Percentiles rank a stretch among this genome's conserved stretches.
Conservation (phyloP, 441 rosid genomes). For the Aquilaria agallochum region DNA sequence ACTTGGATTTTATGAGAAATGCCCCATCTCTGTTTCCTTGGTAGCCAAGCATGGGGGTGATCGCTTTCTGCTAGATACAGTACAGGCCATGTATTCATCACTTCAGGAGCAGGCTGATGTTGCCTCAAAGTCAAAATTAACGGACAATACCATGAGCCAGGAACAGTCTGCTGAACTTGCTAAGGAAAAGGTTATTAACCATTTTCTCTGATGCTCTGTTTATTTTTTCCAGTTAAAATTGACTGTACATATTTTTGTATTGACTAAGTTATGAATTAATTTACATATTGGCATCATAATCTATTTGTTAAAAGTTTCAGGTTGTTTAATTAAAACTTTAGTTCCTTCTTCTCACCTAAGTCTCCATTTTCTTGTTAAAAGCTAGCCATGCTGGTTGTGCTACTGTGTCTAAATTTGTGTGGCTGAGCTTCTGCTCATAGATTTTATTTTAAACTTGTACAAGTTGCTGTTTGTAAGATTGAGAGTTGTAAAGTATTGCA, state of each 20-base stretch:
- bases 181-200: conserved; percentile 74
- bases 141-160: conserved; percentile 33
- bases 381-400: not conserved
- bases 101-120: conserved; percentile 69
- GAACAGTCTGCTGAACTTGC: conserved; percentile 76
- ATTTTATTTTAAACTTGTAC: not conserved
- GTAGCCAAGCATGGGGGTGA: conserved; percentile 88
- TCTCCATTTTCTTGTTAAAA: not conserved
- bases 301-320: too few relatives aligned
- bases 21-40: conserved; percentile 88
- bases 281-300: not conserved
- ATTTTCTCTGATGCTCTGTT: conserved; percentile 2
- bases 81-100: conserved; percentile 60
- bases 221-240: not conserved
- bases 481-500: too few relatives aligned
- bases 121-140: conserved; percentile 43
- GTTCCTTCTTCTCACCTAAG: not conserved
- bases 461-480: too few relatives aligned
- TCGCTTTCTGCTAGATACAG: conserved; percentile 81
- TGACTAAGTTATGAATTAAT: not conserved
- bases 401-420: not conserved
- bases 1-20: conserved; percentile 69
- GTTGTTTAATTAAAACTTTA: not conserved
- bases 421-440: not conserved
- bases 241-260: too few relatives aligned